Evolutionary conservation across 129 eudicot species (phyloP).

Genomic region (Rutidosis leptorrhynchoides): DNA sequence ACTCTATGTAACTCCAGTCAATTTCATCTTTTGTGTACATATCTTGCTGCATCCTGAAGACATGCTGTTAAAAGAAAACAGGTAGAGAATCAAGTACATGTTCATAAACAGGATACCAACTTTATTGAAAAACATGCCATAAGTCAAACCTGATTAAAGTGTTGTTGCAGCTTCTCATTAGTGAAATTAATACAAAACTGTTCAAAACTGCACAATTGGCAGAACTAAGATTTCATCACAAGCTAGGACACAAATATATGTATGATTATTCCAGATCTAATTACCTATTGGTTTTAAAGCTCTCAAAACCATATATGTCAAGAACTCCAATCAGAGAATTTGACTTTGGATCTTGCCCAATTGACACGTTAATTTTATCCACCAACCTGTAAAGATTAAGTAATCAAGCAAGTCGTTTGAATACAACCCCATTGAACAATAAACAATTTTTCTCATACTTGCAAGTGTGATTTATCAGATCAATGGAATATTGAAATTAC

Average conservation of each 20-base stretch:
- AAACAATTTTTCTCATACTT: slow-evolving; percentile 13
- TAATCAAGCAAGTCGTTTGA: slow-evolving; percentile 6
- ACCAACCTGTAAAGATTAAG: slow-evolving; percentile 65
- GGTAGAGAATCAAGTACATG: slow-evolving; percentile 11
- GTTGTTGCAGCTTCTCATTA: slow-evolving; percentile 95
- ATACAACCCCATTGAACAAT: not conserved
- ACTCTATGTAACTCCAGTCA: slow-evolving; percentile 98
- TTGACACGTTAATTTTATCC: slow-evolving; percentile 81
- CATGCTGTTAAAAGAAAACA: slow-evolving; percentile 59
- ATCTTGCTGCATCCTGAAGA: slow-evolving; percentile 97
- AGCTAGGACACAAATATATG: not conserved
- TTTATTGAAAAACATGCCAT: slow-evolving; percentile 17
- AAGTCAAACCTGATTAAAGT: slow-evolving; percentile 79
- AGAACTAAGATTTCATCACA: slow-evolving; percentile 14
- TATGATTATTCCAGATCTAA: slow-evolving; percentile 12
- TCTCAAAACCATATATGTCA: slow-evolving; percentile 98
- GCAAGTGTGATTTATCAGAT: slow-evolving; percentile 7
- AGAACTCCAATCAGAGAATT: slow-evolving; percentile 87
- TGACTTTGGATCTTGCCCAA: slow-evolving; percentile 96
- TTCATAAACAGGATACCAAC: slow-evolving; percentile 2
- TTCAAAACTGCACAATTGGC: slow-evolving; percentile 72
- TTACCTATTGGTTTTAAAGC: slow-evolving; percentile 93
- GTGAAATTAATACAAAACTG: slow-evolving; percentile 97
- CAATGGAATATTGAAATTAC: slow-evolving; percentile 33
- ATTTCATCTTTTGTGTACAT: slow-evolving; percentile 85